phyloP scores from a whole-genome alignment of 257 asterid species.

The Orobanche coerulescens region DNA sequence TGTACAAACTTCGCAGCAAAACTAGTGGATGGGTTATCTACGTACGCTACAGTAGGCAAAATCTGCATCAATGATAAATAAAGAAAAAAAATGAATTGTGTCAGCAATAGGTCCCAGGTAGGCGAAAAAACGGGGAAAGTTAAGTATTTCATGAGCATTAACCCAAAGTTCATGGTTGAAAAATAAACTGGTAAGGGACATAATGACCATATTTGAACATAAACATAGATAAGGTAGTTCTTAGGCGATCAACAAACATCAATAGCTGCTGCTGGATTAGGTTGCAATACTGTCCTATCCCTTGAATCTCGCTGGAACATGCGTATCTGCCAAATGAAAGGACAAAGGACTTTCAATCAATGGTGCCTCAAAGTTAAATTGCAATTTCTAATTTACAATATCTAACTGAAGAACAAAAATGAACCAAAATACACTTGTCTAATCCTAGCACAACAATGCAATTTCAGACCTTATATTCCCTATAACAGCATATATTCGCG shows the following conservation, averaged over 20 bases:
- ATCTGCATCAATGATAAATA: constrained; percentile 51
- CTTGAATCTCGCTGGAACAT: constrained; percentile 93
- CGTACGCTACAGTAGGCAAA: constrained; percentile 75
- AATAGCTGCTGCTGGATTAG: constrained; percentile 93
- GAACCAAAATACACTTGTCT: neutral
- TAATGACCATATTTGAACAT: constrained; percentile 2
- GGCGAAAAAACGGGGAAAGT: neutral
- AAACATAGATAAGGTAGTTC: constrained; percentile 6
- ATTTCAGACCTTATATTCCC: constrained; percentile 1
- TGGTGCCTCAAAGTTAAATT: constrained; percentile 6
- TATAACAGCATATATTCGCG: neutral
- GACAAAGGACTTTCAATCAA: neutral
- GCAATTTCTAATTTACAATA: constrained; percentile 12
- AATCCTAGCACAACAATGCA: neutral
- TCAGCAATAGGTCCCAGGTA: neutral
- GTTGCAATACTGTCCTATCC: constrained; percentile 89
- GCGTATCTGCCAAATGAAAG: constrained; percentile 52
- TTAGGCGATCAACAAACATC: constrained; percentile 53
- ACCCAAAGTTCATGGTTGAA: neutral
- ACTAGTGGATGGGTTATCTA: constrained; percentile 91
- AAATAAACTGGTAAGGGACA: neutral
- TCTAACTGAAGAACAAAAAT: constrained; percentile 11
- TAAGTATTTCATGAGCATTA: neutral
- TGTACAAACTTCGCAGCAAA: constrained; percentile 97
- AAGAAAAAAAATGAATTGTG: constrained; percentile 9